Evolutionary conservation across 176 grass and related monocot species (phyloP), one percentile per base, ranked within the genome.

Genomic region (Musa schizocarpa): DNA sequence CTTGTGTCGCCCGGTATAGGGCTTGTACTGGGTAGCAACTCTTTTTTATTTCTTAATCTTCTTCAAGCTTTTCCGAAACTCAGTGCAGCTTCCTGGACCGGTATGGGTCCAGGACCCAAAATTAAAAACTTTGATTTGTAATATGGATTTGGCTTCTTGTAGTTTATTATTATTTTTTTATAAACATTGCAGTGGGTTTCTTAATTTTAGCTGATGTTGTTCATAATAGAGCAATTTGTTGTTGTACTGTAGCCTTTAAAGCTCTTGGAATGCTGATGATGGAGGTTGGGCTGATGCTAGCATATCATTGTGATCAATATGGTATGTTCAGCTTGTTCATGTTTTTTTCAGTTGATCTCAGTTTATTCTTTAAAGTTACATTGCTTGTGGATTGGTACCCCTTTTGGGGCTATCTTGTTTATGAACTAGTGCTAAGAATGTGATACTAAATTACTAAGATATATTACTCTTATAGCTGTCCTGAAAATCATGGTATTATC

Each of bases 281-380:
- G 76, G 90, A 97, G 65, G 87, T 90, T 84, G 93, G 93, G 52
- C 81, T 93, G 83, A 85, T 92, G 90, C 81, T 97, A 83, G 93
- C 93, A 51, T 76, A 88, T 87, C 93, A 93, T 66, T 93, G 93
- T 76, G 87, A 97, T 89, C 77, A 59, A 75, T 97, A 97, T n/a
- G 88, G 93, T 93, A 83, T 69, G 85, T 76, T 52, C 64, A 89
- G 16, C 2, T 26, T 5, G 68, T 20, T 1, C 1, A 81, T 24
- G 70, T 68, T 25, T 79, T 8, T 21, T 21, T 75, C 9, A 19
- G 9, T 1, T 34, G 54, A 70, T 23, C 8, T 34, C 2, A 56
- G 8, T 56, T 74, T 56, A 24, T 74, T 74, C 24, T 57, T 20
- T 34, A 8, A 8, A 26, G 0, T 73, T 8, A 11, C 48, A 53